phyloP scores from a whole-genome alignment of 306 rosid species.

The Hippophae tibetana region DNA sequence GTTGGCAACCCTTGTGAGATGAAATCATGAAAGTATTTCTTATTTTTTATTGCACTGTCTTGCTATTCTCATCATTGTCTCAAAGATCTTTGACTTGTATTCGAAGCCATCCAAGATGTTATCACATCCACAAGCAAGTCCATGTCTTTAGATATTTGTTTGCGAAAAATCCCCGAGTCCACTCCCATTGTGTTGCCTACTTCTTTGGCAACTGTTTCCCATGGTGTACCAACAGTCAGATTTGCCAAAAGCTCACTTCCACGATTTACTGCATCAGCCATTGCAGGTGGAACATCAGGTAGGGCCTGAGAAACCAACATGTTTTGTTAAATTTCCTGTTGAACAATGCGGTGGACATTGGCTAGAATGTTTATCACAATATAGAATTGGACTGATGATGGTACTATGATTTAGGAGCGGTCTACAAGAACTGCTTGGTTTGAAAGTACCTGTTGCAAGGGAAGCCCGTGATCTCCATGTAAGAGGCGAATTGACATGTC shows the following conservation, averaged over 20 bases:
- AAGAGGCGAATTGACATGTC: conserved; percentile 90
- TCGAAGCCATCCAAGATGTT: conserved; percentile 73
- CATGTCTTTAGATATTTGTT: conserved; percentile 67
- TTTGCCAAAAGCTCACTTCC: conserved; percentile 79
- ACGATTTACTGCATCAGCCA: conserved; percentile 90
- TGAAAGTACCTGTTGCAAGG: conserved; percentile 74
- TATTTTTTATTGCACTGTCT: not conserved
- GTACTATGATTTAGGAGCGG: too few relatives aligned
- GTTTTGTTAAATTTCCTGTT: not conserved
- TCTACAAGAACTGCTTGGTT: not conserved
- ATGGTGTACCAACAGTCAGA: conserved; percentile 71
- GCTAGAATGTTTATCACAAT: not conserved
- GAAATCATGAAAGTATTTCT: not conserved
- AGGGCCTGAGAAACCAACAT: conserved; percentile 48
- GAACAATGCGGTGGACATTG: not conserved
- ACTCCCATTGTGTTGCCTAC: conserved; percentile 68
- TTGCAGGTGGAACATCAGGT: conserved; percentile 92
- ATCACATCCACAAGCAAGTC: conserved; percentile 68
- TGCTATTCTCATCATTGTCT: conserved; percentile 24
- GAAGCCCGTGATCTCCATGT: conserved; percentile 90
- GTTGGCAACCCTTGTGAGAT: not conserved
- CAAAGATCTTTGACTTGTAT: conserved; percentile 52
- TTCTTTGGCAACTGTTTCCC: conserved; percentile 93
- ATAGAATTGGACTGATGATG: not conserved
- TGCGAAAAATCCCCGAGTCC: conserved; percentile 57